Evolutionary conservation across 2,329 filamentous ascomycete species (phyloP), one percentile per base, ranked within the genome.

Genomic region (Penicillium nordicum): DNA sequence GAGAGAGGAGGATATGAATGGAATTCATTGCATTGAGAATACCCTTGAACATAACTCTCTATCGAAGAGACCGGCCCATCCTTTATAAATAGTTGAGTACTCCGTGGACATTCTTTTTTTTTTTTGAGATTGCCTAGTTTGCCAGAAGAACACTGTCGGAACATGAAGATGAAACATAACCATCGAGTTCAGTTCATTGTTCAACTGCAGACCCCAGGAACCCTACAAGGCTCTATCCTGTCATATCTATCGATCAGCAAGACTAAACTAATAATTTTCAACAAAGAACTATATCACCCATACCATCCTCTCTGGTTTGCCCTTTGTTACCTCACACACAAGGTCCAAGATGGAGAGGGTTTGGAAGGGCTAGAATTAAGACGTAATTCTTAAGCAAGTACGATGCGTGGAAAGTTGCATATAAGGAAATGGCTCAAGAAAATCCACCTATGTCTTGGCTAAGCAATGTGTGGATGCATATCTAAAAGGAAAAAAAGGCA

Each of bases 391-490:
- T 48, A 52, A 52, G 29, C 2, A 25, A 54, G 10, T 29, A 42
- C 30, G 43, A 52, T 50, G 53, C 50, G 40, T 44, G 51, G 37
- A 27, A 34, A n/a, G 0, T 50, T 60, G 57, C 53, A 58, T 52
- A 56, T 53, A 61, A 1, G 57, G 41, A 38, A 56, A 64, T 62
- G 57, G 57, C 57, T 61, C 55, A 64, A 54, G 23, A 46, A 29
- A 47, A 42, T 2, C 12, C n/a, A 25, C 44, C 9, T 34, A 42
- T 46, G 40, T 2, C 12, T 23, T 16, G 29, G 40, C 44, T 34
- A 46, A 49, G 50, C 46, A 56, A 56, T 54, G 38, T 30, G 44
- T 18, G 38, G 43, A 52, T n/a, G 25, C 30, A 42, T 4, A 32
- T 25, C 25, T 37, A 6, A 42, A 42, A 41, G n/a, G 56, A 21